These are phyloP conservation scores for Rhodotorula taiwanensis DNA, from an alignment of 768 basidiomycete species.

Conservation along the genomic window DNA sequence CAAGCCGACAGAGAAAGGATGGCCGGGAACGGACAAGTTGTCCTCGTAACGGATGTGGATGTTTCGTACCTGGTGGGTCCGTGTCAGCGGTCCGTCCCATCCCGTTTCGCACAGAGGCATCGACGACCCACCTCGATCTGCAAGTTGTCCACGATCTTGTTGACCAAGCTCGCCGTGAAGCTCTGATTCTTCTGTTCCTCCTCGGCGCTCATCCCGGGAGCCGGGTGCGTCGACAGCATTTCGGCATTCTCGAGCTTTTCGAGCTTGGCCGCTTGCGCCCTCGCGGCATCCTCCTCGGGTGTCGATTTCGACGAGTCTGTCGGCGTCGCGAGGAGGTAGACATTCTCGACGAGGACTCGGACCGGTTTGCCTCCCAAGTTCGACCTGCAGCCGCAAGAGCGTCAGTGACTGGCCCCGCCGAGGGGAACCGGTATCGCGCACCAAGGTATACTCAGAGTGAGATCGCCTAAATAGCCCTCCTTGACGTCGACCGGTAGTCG, in stretches of 20 bases:
- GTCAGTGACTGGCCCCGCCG: neutral
- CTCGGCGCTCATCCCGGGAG: conserved; percentile 36
- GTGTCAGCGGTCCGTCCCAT: no score
- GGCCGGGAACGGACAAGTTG: conserved; percentile 88
- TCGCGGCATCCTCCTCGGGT: conserved; percentile 72
- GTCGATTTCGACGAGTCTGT: conserved; percentile 51
- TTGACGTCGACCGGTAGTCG: conserved; percentile 88
- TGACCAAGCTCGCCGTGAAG: conserved; percentile 69
- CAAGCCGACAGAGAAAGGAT: conserved; percentile 86
- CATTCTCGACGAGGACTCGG: conserved; percentile 83
- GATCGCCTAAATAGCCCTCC: conserved; percentile 81
- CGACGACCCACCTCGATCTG: conserved; percentile 65
- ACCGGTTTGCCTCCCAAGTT: conserved; percentile 83
- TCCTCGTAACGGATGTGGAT: conserved; percentile 97
- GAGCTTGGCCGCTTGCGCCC: conserved; percentile 75
- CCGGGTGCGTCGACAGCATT: conserved; percentile 48
- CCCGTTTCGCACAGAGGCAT: neutral
- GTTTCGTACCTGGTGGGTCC: conserved; percentile 49
- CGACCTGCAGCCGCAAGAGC: conserved; percentile 43
- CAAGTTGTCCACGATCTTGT: conserved; percentile 89
- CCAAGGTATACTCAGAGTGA: conserved; percentile 81
- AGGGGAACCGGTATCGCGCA: conserved; percentile 35
- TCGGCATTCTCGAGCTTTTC: conserved; percentile 87
- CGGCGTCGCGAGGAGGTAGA: conserved; percentile 86
- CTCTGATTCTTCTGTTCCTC: conserved; percentile 72